A percentile compares a stretch with the other conserved stretches of the same genome.
Evolutionary conservation across 192 early-diverging fungal genomes (phyloP).

Genomic region (Rhizophagus prolifer): DNA sequence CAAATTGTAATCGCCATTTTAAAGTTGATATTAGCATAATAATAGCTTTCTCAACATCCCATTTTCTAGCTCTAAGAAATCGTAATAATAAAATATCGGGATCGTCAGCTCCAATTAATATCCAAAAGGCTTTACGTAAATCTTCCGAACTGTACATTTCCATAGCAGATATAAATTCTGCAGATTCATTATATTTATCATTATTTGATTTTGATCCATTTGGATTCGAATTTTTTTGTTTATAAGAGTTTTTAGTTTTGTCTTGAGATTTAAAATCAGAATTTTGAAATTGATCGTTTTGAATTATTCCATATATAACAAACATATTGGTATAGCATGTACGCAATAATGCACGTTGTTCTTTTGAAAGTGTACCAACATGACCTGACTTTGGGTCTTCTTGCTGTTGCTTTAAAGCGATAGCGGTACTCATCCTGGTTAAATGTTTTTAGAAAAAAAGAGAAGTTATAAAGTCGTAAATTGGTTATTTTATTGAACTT

Average conservation of each 20-base stretch:
- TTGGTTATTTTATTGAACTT: too few relatives aligned
- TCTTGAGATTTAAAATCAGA: background rate
- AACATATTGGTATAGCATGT: slow-evolving; percentile 35
- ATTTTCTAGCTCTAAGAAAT: slow-evolving; percentile 87
- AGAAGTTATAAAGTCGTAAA: too few relatives aligned
- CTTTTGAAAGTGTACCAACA: slow-evolving; percentile 35
- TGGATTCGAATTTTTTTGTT: background rate
- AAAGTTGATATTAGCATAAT: slow-evolving; percentile 69
- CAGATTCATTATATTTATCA: slow-evolving; percentile 26
- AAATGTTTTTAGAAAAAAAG: background rate
- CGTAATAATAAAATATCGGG: slow-evolving; percentile 75
- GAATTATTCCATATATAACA: background rate
- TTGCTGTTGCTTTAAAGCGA: slow-evolving; percentile 18
- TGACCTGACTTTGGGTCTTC: slow-evolving; percentile 37
- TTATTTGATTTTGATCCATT: background rate
- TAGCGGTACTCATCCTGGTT: slow-evolving; percentile 6
- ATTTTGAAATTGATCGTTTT: background rate
- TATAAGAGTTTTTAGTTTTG: background rate
- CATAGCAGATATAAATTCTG: slow-evolving; percentile 10
- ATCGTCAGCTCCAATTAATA: slow-evolving; percentile 54
- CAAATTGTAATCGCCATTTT: slow-evolving; percentile 71
- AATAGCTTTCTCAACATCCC: slow-evolving; percentile 74
- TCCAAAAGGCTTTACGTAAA: slow-evolving; percentile 59
- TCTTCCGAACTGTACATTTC: slow-evolving; percentile 19
- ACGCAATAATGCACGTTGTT: slow-evolving; percentile 39